A percentile compares a stretch with the other conserved stretches of the same genome.
These are phyloP conservation scores for Ceratopteris richardii DNA, from an alignment of 75 land plant species.

Conservation along the genomic window DNA sequence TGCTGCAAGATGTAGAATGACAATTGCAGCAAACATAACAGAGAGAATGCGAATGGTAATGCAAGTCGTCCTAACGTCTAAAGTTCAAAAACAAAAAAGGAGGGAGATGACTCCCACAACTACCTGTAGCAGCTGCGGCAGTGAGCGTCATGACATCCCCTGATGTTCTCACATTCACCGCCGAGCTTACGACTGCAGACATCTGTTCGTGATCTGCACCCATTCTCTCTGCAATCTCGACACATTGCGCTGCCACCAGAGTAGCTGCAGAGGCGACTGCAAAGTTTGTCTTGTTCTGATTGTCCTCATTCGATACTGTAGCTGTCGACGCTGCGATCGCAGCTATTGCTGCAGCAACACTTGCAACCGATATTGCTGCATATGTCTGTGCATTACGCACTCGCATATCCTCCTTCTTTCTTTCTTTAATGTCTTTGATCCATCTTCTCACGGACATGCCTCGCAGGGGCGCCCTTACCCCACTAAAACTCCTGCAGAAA, in stretches of 20 bases:
- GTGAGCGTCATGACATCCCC: slow-evolving; percentile 89
- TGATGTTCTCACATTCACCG: slow-evolving; percentile 74
- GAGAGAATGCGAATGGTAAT: no score
- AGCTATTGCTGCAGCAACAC: slow-evolving; percentile 86
- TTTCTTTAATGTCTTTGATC: slow-evolving; percentile 73
- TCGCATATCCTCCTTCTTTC: slow-evolving; percentile 71
- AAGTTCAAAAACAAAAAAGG: no score
- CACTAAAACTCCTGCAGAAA: no score
- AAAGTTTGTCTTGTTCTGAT: slow-evolving; percentile 41
- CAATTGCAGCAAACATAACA: no score
- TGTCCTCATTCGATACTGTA: slow-evolving; percentile 31
- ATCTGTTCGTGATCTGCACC: slow-evolving; percentile 85
- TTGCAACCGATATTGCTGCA: slow-evolving; percentile 84
- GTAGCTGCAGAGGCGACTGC: slow-evolving; percentile 94
- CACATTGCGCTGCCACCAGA: slow-evolving; percentile 87
- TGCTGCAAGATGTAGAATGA: slow-evolving; percentile 23
- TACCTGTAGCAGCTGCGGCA: slow-evolving; percentile 92
- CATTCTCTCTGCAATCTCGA: slow-evolving; percentile 81
- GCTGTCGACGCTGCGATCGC: slow-evolving; percentile 91
- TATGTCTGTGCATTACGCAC: slow-evolving; percentile 87
- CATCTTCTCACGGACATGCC: slow-evolving; percentile 67
- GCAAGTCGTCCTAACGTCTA: no score
- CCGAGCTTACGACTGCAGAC: slow-evolving; percentile 66
- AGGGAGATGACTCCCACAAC: no score
- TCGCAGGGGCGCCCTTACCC: background rate